Evolutionary conservation across 208 protist genomes (phyloP), one percentile per base, ranked within the genome.

Genomic region (Leishmania lainsoni): DNA sequence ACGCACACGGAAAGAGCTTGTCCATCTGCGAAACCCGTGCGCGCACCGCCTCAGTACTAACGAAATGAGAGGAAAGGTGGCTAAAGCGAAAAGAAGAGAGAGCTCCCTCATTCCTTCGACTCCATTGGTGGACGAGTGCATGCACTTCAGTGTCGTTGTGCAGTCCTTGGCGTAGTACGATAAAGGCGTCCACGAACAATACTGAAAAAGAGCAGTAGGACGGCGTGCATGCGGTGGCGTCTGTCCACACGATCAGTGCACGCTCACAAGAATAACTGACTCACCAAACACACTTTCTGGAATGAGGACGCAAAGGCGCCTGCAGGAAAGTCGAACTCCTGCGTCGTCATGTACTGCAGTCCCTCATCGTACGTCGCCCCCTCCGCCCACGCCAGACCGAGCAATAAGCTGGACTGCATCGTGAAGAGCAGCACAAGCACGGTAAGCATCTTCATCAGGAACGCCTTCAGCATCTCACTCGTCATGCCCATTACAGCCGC

Each of bases 391-490:
- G 83, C 72, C 56, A 94, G 66, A 20, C 88, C 90, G 35, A 94
- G 68, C n/a, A 94, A 80, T 73, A 94, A 91, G 61, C 79, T 88
- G 26, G 81, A 85, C 81, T 91, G 86, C 4, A 92, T 59, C 42
- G 88, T 87, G 80, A 83, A 82, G n/a, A 88, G 84, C 61, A 91
- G 79, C 59, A 92, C 69, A 72, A 90, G 91, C 12, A 92, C 54
- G 8, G 87, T 91, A 4, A 91, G 56, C n/a, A 84, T 73, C 70
- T 94, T 94, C 76, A 94, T 76, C 39, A 79, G 5, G 29, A 86
- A 78, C 26, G 84, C 82, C 71, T 90, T 92, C 42, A 81, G 75
- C 76, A 92, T 76, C 76, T 91, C 88, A 17, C 68, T 81, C 32
- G 79, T 79, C 58, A 87, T 85, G 17, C 81, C 83, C 2, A 87